phyloP scores from a whole-genome alignment of 2,329 filamentous ascomycete genomes.

The Falciphora oryzae region DNA sequence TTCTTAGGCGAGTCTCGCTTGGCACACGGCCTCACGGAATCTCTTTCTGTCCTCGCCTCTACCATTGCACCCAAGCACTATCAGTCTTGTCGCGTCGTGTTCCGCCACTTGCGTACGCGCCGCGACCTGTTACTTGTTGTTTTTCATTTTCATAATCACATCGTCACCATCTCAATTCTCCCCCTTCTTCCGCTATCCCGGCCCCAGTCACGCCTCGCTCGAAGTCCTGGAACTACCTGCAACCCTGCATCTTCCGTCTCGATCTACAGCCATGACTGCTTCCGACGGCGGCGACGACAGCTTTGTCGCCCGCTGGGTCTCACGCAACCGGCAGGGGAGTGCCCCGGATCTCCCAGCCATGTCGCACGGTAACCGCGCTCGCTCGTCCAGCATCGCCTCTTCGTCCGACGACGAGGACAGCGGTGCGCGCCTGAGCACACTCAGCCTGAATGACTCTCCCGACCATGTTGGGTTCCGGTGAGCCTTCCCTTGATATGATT shows the following conservation, averaged over 20 bases:
- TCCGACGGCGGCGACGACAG: background rate
- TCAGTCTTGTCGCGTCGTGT: too few relatives aligned
- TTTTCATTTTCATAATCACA: background rate
- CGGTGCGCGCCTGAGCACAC: constrained; percentile 8
- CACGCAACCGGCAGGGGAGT: background rate
- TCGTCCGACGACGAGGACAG: background rate
- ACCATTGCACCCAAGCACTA: too few relatives aligned
- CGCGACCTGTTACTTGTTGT: background rate
- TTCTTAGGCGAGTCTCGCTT: too few relatives aligned
- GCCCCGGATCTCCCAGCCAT: background rate
- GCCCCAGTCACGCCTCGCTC: background rate
- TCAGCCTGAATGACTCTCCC: constrained; percentile 8
- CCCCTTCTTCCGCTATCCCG: background rate
- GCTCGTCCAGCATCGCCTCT: background rate
- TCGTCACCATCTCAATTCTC: background rate
- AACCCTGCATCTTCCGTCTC: background rate
- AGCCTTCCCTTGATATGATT: too few relatives aligned
- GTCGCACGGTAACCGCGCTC: background rate
- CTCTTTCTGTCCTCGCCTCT: too few relatives aligned
- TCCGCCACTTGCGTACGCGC: too few relatives aligned
- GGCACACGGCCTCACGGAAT: too few relatives aligned
- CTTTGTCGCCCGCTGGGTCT: background rate
- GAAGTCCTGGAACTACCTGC: background rate
- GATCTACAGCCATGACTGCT: background rate
- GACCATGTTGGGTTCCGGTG: too few relatives aligned